Base-by-base conservation (phyloP, 345 rosid species). In the Bruguiera parviflora region DNA sequence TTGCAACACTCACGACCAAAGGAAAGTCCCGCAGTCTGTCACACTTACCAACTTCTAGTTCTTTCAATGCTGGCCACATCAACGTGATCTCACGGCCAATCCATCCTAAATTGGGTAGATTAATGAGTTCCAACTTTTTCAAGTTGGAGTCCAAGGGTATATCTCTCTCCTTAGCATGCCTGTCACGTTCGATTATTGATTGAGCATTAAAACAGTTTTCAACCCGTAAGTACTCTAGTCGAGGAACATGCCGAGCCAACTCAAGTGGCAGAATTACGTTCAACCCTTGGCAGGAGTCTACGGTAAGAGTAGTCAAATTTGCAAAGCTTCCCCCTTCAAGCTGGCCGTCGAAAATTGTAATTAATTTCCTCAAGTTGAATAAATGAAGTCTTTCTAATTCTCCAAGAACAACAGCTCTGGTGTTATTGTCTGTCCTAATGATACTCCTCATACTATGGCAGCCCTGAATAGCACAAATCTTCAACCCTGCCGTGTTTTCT, bases 401-500 rank as follows among this genome's bases (percentile, higher is more conserved):
- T 53, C 28, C 10, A 49, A 60, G 66, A 59, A 51, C 39, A 35
- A 10, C 51, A 57, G 31, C 66, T 21, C 19, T 15, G 1, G 27
- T 6, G 27, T 25, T 3, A 20, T 53, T 37, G 35, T 63, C 35
- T 33, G 37, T 33, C 6, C 58, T 58, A 24, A 67, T 28, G 51
- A 73, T 37, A 29, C 63, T 73, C 25, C 10, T 51, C 77, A 78
- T 73, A 62, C 69, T 22, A 2, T 43, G 21, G 63, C 81, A 78
- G 37, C 61, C 77, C 46, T 69, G 46, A 13, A 78, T 39, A 1
- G 66, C 60, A 61, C 75, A 78, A 8, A 63, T 65, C 64, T 78
- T 73, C 66, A 73, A 47, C 31, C 73, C 81, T 69, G 58, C 65
- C 32, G 73, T 53, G 33, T 57, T 69, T 53, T 78, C 64, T 9